A percentile compares a stretch with the other conserved stretches of the same genome.
Evolutionary conservation across 78 protist genomes (phyloP).

Genomic region (Dictyostelium capitatum): DNA sequence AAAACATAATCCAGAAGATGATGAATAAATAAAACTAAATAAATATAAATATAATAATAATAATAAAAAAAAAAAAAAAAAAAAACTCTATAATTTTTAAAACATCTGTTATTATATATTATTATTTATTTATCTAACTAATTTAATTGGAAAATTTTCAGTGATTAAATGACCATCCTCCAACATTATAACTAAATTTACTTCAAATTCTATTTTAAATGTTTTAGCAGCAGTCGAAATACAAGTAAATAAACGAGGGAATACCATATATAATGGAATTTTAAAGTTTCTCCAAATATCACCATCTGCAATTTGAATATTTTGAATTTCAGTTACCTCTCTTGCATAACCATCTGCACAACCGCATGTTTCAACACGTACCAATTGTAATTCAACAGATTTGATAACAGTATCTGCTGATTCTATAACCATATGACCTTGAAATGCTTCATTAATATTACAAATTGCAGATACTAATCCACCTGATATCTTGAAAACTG

Average conservation of each 20-base stretch:
- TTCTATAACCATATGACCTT: slow-evolving; percentile 85
- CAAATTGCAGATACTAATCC: slow-evolving; percentile 64
- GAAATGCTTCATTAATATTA: slow-evolving; percentile 87
- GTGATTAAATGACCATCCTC: slow-evolving; percentile 89
- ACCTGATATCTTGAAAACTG: slow-evolving; percentile 91
- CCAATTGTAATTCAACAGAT: slow-evolving; percentile 95
- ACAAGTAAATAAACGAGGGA: slow-evolving; percentile 96
- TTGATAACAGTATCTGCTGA: slow-evolving; percentile 74
- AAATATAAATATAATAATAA: neutral
- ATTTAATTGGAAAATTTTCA: slow-evolving; percentile 95
- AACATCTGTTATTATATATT: neutral
- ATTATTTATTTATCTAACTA: slow-evolving; percentile 43
- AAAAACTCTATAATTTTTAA: neutral
- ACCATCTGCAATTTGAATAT: slow-evolving; percentile 94
- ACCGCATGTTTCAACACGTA: slow-evolving; percentile 94
- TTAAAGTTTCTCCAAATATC: slow-evolving; percentile 82
- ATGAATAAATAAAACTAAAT: slow-evolving; percentile 26
- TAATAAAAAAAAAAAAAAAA: neutral
- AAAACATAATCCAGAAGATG: slow-evolving; percentile 19
- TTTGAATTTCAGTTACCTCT: slow-evolving; percentile 83
- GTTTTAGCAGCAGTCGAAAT: slow-evolving; percentile 79
- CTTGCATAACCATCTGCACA: slow-evolving; percentile 85
- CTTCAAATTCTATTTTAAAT: slow-evolving; percentile 85
- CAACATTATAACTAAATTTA: slow-evolving; percentile 92
- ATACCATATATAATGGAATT: slow-evolving; percentile 94